These are phyloP conservation scores for Colletotrichum australisinense DNA, from an alignment of 2,329 filamentous ascomycete genomes.

Conservation along the genomic window DNA sequence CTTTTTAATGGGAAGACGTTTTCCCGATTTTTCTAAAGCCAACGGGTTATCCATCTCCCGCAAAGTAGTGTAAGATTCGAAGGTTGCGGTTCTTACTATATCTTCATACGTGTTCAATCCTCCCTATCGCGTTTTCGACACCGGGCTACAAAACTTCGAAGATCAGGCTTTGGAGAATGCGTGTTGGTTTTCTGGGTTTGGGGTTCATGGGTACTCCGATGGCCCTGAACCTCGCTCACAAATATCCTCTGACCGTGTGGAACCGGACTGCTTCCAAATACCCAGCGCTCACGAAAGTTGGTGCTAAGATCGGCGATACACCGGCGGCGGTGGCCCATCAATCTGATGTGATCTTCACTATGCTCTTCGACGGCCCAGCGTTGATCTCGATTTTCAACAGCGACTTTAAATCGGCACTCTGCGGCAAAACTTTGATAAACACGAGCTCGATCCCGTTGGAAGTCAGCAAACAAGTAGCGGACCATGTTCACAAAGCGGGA, in stretches of 20 bases:
- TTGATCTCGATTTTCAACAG: slow-evolving; percentile 39
- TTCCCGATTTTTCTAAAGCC: no score
- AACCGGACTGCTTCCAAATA: slow-evolving; percentile 45
- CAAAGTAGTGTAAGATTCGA: no score
- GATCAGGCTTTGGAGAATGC: neutral
- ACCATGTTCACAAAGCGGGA: slow-evolving; percentile 39
- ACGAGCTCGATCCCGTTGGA: slow-evolving; percentile 44
- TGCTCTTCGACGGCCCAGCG: slow-evolving; percentile 44
- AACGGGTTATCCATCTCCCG: no score
- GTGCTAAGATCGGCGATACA: slow-evolving; percentile 39
- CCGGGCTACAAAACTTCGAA: no score
- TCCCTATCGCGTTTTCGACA: no score
- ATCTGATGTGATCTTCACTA: slow-evolving; percentile 45
- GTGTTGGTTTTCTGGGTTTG: slow-evolving; percentile 45
- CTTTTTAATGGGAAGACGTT: no score
- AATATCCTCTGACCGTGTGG: slow-evolving; percentile 44
- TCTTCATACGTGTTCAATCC: no score
- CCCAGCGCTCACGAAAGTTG: slow-evolving; percentile 35
- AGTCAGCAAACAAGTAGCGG: slow-evolving; percentile 40
- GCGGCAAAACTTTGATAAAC: slow-evolving; percentile 47
- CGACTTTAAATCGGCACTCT: slow-evolving; percentile 39
- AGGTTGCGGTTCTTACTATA: no score
- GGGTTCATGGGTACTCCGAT: slow-evolving; percentile 48
- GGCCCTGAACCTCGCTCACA: slow-evolving; percentile 44
- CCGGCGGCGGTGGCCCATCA: slow-evolving; percentile 40